Conservation (phyloP, 2,329 filamentous ascomycete genomes). For the Fusarium proliferatum region DNA sequence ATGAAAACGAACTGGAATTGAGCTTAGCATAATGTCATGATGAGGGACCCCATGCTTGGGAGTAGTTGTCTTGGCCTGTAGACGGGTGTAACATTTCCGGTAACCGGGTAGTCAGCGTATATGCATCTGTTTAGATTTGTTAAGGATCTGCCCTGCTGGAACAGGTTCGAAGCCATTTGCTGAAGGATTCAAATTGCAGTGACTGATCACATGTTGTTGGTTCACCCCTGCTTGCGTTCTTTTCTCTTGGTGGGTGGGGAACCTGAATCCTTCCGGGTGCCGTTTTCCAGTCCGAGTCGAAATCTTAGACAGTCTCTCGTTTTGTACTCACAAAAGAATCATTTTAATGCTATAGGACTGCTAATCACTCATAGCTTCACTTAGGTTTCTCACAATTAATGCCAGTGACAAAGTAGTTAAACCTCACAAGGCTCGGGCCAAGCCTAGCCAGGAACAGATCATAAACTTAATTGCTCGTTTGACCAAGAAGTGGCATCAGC, state of each 20-base stretch:
- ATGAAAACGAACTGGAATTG: too few species aligned
- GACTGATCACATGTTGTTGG: neutral
- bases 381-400: neutral
- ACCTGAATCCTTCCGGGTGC: accelerated
- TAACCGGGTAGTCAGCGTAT: neutral
- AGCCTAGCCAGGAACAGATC: neutral
- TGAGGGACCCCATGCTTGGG: neutral
- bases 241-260: neutral
- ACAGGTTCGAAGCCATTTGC: accelerated
- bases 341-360: neutral
- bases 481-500: neutral
- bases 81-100: neutral
- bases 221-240: neutral
- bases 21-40: neutral
- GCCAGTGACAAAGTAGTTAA: neutral
- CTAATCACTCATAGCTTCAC: too few species aligned
- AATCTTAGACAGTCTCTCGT: too few species aligned
- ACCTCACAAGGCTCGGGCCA: neutral
- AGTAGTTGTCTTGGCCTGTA: neutral
- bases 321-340: too few species aligned
- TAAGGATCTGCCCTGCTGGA: neutral
- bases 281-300: neutral
- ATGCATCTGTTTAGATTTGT: neutral
- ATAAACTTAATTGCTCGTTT: neutral
- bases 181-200: neutral